Conservation (phyloP, 352 stramenopile genomes). For the Globisporangium okanoganense region DNA sequence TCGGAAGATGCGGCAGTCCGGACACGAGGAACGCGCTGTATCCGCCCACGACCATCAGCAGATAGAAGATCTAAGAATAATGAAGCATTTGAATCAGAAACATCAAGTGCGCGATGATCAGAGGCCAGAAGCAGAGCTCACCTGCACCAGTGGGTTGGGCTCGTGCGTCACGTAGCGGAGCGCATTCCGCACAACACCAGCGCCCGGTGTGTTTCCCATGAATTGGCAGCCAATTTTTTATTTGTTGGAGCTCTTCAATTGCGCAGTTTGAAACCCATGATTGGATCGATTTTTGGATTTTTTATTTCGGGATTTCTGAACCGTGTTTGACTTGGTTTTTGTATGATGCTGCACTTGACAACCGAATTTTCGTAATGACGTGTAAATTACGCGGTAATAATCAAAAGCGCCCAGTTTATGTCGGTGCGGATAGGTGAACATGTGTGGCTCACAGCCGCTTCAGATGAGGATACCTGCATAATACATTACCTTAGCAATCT, state of each 20-base stretch:
- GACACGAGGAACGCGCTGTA: slow-evolving; percentile 52
- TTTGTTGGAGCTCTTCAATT: not conserved
- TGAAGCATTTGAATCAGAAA: not conserved
- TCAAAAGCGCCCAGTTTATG: too few species aligned
- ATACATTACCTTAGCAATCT: not conserved
- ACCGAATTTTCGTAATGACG: not conserved
- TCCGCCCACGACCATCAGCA: slow-evolving; percentile 52
- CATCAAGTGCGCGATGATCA: too few species aligned
- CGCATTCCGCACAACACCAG: slow-evolving; percentile 1
- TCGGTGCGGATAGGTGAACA: too few species aligned
- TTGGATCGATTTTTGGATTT: not conserved
- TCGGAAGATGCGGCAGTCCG: slow-evolving; percentile 40
- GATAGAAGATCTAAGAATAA: slow-evolving; percentile 46
- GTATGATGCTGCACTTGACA: not conserved
- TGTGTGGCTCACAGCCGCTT: too few species aligned
- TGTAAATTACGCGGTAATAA: not conserved
- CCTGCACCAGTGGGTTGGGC: slow-evolving; percentile 34
- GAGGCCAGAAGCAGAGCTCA: too few species aligned
- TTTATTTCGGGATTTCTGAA: too few species aligned
- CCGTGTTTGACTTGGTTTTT: not conserved
- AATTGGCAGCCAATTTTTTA: not conserved
- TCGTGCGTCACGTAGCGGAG: slow-evolving; percentile 22
- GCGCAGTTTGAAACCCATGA: not conserved
- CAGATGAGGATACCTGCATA: not conserved
- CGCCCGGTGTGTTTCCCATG: not conserved